A percentile compares a stretch with the other conserved stretches of the same genome.
Evolutionary conservation across 1,139 yeast species (phyloP).

Genomic region (Sugiyamaella castrensis): DNA sequence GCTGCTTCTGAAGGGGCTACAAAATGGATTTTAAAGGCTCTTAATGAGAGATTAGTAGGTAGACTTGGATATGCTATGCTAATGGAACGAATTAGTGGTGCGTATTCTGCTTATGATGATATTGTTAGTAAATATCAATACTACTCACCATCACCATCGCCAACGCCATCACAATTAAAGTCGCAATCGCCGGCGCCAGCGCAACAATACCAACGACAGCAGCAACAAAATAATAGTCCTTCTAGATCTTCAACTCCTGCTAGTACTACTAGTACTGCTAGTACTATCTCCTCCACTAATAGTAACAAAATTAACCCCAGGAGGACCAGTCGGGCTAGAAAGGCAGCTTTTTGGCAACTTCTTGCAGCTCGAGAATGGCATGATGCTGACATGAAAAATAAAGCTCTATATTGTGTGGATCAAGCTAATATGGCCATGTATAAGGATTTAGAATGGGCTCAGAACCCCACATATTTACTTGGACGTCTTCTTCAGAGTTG

Average conservation of each 20-base stretch:
- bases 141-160: constrained; percentile 4
- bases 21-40: constrained; percentile 38
- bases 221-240: neutral
- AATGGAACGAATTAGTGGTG: constrained; percentile 49
- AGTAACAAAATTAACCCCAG: constrained; percentile 23
- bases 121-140: constrained; percentile 7
- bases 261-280: constrained; percentile 1
- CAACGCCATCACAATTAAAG: neutral
- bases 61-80: constrained; percentile 44
- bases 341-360: constrained; percentile 75
- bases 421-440: constrained; percentile 26
- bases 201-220: neutral
- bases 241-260: constrained; percentile 10
- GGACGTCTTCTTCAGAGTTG: constrained; percentile 16
- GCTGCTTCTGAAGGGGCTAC: constrained; percentile 38
- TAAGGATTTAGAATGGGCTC: constrained; percentile 33
- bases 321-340: constrained; percentile 63
- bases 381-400: constrained; percentile 25
- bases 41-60: constrained; percentile 39
- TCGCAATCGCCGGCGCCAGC: neutral
- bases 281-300: neutral
- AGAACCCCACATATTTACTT: constrained; percentile 22
- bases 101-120: constrained; percentile 36
- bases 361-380: constrained; percentile 76
- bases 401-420: constrained; percentile 30